Conservation (phyloP, 768 basidiomycete genomes). For the Astraeus odoratus region DNA sequence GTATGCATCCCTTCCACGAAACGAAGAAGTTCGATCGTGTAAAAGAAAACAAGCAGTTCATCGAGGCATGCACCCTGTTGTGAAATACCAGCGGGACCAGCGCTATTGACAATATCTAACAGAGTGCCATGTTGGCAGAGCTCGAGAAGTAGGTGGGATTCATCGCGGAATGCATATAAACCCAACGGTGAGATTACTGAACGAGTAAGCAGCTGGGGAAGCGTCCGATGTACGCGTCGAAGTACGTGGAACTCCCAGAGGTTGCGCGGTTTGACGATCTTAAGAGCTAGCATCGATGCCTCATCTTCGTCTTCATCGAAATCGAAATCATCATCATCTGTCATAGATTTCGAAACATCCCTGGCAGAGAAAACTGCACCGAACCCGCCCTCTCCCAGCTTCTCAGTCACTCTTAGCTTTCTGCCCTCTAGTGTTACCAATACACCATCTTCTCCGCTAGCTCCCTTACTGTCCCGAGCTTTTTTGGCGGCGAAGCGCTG, state of each 20-base stretch:
- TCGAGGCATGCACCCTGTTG: constrained; percentile 81
- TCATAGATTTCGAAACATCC: constrained; percentile 39
- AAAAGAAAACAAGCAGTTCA: constrained; percentile 92
- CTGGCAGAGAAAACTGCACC: constrained; percentile 90
- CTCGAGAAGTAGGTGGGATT: constrained; percentile 85
- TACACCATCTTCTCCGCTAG: constrained; percentile 34
- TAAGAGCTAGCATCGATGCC: constrained; percentile 68
- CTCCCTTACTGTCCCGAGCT: constrained; percentile 28
- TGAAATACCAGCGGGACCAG: constrained; percentile 64
- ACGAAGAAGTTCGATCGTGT: constrained; percentile 83
- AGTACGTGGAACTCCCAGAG: constrained; percentile 92
- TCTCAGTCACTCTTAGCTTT: constrained; percentile 67
- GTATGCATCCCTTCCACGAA: constrained; percentile 76
- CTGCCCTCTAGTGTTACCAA: constrained; percentile 56
- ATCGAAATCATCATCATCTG: constrained; percentile 33
- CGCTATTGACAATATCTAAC: constrained; percentile 86
- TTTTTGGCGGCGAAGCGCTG: constrained; percentile 61
- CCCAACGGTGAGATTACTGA: constrained; percentile 75
- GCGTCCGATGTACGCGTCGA: constrained; percentile 61
- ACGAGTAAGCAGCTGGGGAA: constrained; percentile 50
- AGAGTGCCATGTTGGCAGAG: constrained; percentile 89
- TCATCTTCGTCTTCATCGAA: constrained; percentile 53
- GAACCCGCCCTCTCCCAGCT: constrained; percentile 95
- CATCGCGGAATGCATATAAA: constrained; percentile 80
- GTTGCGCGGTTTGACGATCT: constrained; percentile 83